A percentile compares a stretch with the other conserved stretches of the same genome.
Conservation (phyloP, 345 rosid species). For the Fremontodendron californicum region DNA sequence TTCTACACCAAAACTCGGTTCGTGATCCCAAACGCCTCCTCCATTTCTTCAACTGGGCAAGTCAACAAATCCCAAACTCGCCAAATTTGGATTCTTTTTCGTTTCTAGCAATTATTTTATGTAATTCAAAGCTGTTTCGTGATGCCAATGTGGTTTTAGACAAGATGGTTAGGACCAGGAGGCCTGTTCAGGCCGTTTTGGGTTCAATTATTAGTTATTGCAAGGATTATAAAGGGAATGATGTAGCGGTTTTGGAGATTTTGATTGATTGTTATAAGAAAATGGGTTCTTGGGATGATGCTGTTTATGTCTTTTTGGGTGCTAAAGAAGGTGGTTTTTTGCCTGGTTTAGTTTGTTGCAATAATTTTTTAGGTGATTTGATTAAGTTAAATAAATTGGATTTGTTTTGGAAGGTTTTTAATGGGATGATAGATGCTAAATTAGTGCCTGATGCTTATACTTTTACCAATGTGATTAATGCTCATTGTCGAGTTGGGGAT, state of each 20-base stretch:
- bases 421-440: constrained; percentile 47
- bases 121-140: constrained; percentile 40
- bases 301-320: constrained; percentile 34
- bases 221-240: constrained; percentile 25
- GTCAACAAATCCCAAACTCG: constrained; percentile 28
- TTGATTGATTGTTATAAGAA: constrained; percentile 53
- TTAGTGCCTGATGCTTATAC: constrained; percentile 43
- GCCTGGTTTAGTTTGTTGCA: constrained; percentile 47
- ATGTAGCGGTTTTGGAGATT: constrained; percentile 35
- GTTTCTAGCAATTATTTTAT: constrained; percentile 42
- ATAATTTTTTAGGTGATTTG: constrained; percentile 54
- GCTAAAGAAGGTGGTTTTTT: constrained; percentile 28
- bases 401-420: constrained; percentile 60
- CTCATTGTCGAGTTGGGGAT: constrained; percentile 53
- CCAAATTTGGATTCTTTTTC: constrained; percentile 54
- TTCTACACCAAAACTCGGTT: constrained; percentile 41
- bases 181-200: constrained; percentile 42
- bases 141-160: constrained; percentile 38
- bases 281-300: constrained; percentile 39
- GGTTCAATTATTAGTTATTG: constrained; percentile 43
- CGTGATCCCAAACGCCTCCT: constrained; percentile 52
- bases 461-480: constrained; percentile 49
- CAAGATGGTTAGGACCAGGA: constrained; percentile 41
- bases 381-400: constrained; percentile 44
- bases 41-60: constrained; percentile 62